phyloP scores from a whole-genome alignment of 768 basidiomycete genomes.

The Polyporus arcularius region DNA sequence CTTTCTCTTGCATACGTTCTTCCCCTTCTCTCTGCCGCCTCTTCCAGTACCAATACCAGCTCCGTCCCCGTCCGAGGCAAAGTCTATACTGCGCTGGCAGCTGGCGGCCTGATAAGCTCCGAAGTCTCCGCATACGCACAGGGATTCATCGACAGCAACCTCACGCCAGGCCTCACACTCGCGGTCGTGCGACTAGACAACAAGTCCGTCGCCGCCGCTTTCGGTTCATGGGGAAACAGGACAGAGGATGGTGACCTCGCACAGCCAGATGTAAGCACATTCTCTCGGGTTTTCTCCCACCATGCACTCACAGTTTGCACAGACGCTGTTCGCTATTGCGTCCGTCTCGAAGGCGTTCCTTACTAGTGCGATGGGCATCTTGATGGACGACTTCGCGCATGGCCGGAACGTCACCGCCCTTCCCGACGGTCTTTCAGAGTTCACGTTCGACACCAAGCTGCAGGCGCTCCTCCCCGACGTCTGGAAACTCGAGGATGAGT shows the following conservation, averaged over 20 bases:
- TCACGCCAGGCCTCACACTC: slow-evolving; percentile 9
- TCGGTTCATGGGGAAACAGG: slow-evolving; percentile 16
- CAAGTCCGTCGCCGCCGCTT: not conserved
- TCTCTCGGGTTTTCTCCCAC: too few species aligned
- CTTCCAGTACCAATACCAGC: too few species aligned
- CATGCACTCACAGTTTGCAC: not conserved
- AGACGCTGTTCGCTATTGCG: slow-evolving; percentile 32
- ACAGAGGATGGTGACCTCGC: slow-evolving; percentile 12
- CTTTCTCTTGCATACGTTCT: too few species aligned
- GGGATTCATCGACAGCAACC: not conserved
- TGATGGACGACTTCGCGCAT: slow-evolving; percentile 32
- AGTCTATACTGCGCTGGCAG: too few species aligned
- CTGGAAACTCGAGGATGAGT: slow-evolving; percentile 43
- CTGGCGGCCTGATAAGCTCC: not conserved
- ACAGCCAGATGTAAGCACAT: slow-evolving; percentile 6
- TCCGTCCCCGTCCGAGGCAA: too few species aligned
- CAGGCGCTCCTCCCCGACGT: slow-evolving; percentile 38
- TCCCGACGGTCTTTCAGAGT: slow-evolving; percentile 11
- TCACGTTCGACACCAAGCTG: slow-evolving; percentile 30
- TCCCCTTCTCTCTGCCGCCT: too few species aligned
- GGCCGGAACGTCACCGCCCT: slow-evolving; percentile 29
- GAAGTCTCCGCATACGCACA: slow-evolving; percentile 3
- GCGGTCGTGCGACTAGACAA: slow-evolving; percentile 4
- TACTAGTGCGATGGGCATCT: slow-evolving; percentile 27
- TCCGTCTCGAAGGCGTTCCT: slow-evolving; percentile 34